Percentiles rank a stretch among this genome's conserved stretches.
These are phyloP conservation scores for Lentinus polychrous DNA, from an alignment of 1,284 basidiomycete genomes.

Conservation along the genomic window DNA sequence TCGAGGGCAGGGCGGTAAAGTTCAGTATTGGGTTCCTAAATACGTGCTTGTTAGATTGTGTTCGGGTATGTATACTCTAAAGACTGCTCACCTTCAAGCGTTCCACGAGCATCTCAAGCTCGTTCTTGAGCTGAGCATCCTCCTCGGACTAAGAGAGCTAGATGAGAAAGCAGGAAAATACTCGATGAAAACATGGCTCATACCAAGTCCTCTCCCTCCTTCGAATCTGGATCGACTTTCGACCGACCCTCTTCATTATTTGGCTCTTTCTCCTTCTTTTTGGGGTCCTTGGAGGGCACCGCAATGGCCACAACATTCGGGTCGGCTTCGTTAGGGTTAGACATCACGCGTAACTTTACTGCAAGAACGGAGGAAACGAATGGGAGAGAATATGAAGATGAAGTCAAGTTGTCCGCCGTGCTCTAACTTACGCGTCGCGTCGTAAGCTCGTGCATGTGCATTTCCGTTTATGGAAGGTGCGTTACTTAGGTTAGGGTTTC, in stretches of 20 bases:
- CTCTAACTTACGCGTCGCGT: conserved; percentile 11
- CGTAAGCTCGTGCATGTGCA: conserved; percentile 4
- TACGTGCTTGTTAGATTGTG: background rate
- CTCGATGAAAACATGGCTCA: conserved; percentile 24
- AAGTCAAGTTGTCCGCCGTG: background rate
- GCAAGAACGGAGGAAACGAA: conserved; percentile 2
- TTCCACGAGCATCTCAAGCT: conserved; percentile 97
- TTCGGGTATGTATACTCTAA: too few species aligned
- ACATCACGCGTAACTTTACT: conserved; percentile 32
- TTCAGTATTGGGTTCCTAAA: conserved; percentile 79
- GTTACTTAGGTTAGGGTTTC: too few species aligned
- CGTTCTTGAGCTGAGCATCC: conserved; percentile 89
- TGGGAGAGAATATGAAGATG: conserved; percentile 1
- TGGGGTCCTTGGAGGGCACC: conserved; percentile 66
- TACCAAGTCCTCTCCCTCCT: conserved; percentile 81
- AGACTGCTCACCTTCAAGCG: conserved; percentile 72
- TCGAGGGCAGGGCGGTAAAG: conserved; percentile 92
- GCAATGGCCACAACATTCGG: conserved; percentile 47
- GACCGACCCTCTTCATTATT: conserved; percentile 41
- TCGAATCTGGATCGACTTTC: conserved; percentile 45
- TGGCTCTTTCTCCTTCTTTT: conserved; percentile 55
- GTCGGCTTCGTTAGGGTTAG: conserved; percentile 25
- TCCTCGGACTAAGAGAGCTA: conserved; percentile 86
- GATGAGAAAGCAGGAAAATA: conserved; percentile 2
- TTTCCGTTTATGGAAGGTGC: too few species aligned